A percentile compares a stretch with the other conserved stretches of the same genome.
These are phyloP conservation scores for Coffea eugenioides DNA, from an alignment of 257 asterid species.

Conservation along the genomic window DNA sequence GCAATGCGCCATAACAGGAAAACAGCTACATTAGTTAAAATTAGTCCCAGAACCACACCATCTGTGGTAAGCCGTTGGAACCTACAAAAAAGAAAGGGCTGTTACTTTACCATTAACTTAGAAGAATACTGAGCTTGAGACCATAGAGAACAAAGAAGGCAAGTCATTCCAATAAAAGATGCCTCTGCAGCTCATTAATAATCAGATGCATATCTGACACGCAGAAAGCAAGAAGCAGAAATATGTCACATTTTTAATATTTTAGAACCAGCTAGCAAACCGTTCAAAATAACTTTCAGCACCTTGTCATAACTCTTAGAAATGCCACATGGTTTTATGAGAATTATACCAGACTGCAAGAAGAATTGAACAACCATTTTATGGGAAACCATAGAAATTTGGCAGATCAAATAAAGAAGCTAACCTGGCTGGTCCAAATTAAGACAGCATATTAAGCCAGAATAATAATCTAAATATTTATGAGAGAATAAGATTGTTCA, in stretches of 20 bases:
- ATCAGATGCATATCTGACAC: background rate
- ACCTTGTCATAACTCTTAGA: background rate
- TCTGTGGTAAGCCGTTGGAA: conserved; percentile 56
- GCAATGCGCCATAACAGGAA: conserved; percentile 69
- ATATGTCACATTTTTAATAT: background rate
- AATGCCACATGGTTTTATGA: background rate
- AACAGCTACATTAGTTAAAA: conserved; percentile 67
- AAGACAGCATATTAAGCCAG: background rate
- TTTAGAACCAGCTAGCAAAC: background rate
- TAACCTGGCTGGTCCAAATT: background rate
- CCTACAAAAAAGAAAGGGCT: conserved; percentile 13
- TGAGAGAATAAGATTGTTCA: background rate
- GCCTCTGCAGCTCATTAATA: background rate
- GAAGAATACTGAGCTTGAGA: background rate
- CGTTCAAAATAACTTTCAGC: background rate
- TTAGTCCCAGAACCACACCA: conserved; percentile 66
- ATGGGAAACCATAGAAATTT: background rate
- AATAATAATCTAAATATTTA: background rate
- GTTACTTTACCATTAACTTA: conserved; percentile 40
- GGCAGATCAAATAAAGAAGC: background rate
- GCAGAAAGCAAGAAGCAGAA: background rate
- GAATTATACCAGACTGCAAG: background rate
- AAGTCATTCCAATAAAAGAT: background rate
- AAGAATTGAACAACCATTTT: background rate
- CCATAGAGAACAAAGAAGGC: background rate